Evolutionary conservation across 768 basidiomycete genomes (phyloP), one percentile per base, ranked within the genome.

Genomic region (Steccherinum ochraceum): DNA sequence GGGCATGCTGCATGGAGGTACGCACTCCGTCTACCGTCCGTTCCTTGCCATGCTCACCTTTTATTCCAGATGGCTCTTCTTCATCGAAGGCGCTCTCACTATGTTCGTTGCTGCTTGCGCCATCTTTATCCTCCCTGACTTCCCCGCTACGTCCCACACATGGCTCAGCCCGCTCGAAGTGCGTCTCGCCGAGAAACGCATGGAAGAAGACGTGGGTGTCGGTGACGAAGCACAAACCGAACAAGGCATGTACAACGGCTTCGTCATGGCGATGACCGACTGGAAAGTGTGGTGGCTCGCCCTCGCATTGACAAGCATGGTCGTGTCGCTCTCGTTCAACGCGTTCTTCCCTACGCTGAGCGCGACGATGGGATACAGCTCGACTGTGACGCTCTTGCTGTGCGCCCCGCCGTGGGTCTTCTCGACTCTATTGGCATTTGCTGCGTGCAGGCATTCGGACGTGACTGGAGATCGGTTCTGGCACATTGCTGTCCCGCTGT

Each of bases 271-370:
- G 11, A 40, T 89, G 50, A 72, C 71, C 18, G 91, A 93, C 60
- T 82, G 84, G 85, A 87, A 84, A 64, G 87, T 93, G 35, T 93
- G 89, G 85, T 87, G 79, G 78, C 72, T 94, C 41, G 74, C 84
- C 18, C 49, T 89, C 24, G 74, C 83, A 2, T 64, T 88, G 50
- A 78, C 79, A 12, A 75, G 74, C 56, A 74, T 81, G 67, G 76
- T 80, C 27, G 66, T 85, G 30, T 79, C 84, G 7, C 59, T 89
- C 23, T 83, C 81, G 3, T 91, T 91, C 73, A 85, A 87, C 62
- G 83, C 81, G 5, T 89, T 82, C 65, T 91, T 91, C 69, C 88
- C 86, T 4, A 87, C 89, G 0, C 67, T 93, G 50, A 78, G 77
- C 24, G 78, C 75, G 16, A 93, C 89, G 10, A 71, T 93, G 66